A percentile compares a stretch with the other conserved stretches of the same genome.
Conservation (phyloP, 176 grass and related monocot species). For the Musa troglodytarum region DNA sequence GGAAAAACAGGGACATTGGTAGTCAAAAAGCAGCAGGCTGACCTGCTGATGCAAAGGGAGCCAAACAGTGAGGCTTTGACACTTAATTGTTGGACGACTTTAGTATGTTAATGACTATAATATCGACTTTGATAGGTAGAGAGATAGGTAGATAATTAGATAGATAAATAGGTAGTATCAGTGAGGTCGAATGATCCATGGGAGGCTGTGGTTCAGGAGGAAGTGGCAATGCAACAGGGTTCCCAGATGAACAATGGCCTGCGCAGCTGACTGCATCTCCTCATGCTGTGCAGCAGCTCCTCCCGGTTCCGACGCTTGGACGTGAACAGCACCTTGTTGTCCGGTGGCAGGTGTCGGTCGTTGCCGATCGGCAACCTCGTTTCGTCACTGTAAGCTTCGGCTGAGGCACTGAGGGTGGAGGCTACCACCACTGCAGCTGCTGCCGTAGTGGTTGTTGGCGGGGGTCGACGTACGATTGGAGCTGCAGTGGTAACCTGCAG, state of each 20-base stretch:
- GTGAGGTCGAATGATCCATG: background rate
- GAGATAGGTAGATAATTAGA: background rate
- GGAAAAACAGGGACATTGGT: background rate
- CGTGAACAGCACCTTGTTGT: conserved; percentile 72
- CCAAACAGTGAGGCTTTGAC: conserved; percentile 1
- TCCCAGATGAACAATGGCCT: conserved; percentile 72
- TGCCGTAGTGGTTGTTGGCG: conserved; percentile 49
- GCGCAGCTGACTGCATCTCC: conserved; percentile 66
- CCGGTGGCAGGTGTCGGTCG: background rate
- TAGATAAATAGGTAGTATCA: background rate
- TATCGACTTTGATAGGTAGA: background rate
- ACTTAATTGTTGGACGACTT: background rate
- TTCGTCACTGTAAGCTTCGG: conserved; percentile 23
- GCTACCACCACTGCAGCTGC: conserved; percentile 59
- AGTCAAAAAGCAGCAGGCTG: background rate
- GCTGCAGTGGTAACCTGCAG: background rate
- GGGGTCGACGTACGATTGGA: conserved; percentile 31
- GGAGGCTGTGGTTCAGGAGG: background rate
- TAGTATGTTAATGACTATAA: background rate
- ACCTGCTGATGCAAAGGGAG: background rate
- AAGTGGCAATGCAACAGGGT: conserved; percentile 86
- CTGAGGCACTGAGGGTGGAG: conserved; percentile 6
- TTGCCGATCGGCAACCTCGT: background rate
- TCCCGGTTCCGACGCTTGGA: conserved; percentile 44
- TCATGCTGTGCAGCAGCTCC: conserved; percentile 64